phyloP scores from a whole-genome alignment of 2,329 filamentous ascomycete genomes.

The Proliferodiscus dingleyae region DNA sequence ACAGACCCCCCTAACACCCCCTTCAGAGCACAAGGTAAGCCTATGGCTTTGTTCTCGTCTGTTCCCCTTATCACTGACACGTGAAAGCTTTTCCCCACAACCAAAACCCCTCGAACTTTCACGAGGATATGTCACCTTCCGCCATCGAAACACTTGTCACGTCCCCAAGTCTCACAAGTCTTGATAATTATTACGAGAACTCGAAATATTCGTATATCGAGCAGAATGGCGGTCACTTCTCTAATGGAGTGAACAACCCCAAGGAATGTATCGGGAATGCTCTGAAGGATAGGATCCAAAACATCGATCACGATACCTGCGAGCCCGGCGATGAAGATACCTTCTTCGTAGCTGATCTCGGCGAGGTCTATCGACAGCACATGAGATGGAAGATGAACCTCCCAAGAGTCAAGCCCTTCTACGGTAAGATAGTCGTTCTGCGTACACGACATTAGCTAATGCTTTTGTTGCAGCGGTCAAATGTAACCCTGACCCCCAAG shows the following conservation, averaged over 20 bases:
- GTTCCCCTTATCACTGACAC: background rate
- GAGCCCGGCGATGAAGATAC: conserved; percentile 92
- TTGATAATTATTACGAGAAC: conserved; percentile 27
- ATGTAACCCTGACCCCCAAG: conserved; percentile 91
- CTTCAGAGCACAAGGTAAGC: conserved; percentile 27
- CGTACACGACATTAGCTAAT: conserved; percentile 12
- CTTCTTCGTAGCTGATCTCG: conserved; percentile 97
- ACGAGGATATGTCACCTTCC: conserved; percentile 62
- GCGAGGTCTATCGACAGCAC: conserved; percentile 98
- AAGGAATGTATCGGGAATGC: conserved; percentile 84
- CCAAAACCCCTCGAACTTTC: conserved; percentile 19
- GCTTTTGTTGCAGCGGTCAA: conserved; percentile 74
- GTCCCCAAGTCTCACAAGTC: conserved; percentile 28
- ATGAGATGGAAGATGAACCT: conserved; percentile 96
- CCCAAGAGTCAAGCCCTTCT: conserved; percentile 89
- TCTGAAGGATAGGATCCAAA: conserved; percentile 77
- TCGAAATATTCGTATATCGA: conserved; percentile 25
- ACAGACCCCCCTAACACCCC: conserved; percentile 88
- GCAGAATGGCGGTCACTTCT: conserved; percentile 31
- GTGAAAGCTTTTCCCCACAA: conserved; percentile 1
- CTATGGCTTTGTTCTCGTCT: background rate
- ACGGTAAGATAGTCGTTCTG: conserved; percentile 54
- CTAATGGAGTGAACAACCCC: conserved; percentile 49
- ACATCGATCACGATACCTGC: conserved; percentile 82
- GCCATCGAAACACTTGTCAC: conserved; percentile 50